phyloP scores from a whole-genome alignment of 768 basidiomycete genomes.

The Boletus rubescentipes region DNA sequence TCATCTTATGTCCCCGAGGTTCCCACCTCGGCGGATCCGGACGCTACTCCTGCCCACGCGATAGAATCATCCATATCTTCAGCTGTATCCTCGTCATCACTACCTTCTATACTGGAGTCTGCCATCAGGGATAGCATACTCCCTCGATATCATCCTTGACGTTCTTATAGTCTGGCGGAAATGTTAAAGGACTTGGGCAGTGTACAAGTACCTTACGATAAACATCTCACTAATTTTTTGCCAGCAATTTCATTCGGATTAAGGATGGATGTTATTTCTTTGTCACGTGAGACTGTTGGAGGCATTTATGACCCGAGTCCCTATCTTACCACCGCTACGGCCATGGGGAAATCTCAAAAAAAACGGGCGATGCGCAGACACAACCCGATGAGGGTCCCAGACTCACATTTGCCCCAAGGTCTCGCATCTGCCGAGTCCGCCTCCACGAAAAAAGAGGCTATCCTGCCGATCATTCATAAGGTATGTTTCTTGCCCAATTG shows the following conservation, averaged over 20 bases:
- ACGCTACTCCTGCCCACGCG: neutral
- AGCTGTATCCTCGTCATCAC: neutral
- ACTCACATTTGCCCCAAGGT: conserved; percentile 85
- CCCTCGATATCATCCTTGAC: conserved; percentile 31
- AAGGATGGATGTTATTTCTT: no score
- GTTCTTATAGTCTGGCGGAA: conserved; percentile 3
- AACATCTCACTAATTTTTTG: conserved; percentile 23
- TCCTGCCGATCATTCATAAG: conserved; percentile 90
- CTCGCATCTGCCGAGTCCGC: conserved; percentile 70
- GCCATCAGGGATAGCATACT: conserved; percentile 19
- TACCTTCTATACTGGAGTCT: conserved; percentile 1
- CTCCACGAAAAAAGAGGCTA: conserved; percentile 73
- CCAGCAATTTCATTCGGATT: no score
- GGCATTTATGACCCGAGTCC: neutral
- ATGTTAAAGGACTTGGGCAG: conserved; percentile 7
- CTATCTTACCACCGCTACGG: neutral
- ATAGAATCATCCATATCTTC: neutral
- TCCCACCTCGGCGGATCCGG: neutral
- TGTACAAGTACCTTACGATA: conserved; percentile 27
- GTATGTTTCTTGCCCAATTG: conserved; percentile 38
- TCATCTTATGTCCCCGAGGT: conserved; percentile 4
- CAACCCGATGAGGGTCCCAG: conserved; percentile 92
- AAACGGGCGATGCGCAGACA: conserved; percentile 82
- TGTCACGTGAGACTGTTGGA: conserved; percentile 5
- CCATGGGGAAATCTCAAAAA: conserved; percentile 94